These are phyloP conservation scores for Clavispora carvajalis DNA, from an alignment of 805 yeast species.

Conservation along the genomic window DNA sequence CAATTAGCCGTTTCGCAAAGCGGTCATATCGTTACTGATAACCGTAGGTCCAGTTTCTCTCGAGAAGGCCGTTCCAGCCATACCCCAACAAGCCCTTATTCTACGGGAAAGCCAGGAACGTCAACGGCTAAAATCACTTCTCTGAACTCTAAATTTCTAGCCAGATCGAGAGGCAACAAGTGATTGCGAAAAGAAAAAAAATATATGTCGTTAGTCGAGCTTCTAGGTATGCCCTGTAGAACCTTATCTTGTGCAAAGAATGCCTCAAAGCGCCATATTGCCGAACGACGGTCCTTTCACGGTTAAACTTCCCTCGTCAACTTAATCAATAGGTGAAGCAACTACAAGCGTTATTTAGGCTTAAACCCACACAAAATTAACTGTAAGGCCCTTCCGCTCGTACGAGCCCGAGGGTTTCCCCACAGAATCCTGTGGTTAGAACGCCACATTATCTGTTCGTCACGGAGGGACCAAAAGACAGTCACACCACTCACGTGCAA, in stretches of 20 bases:
- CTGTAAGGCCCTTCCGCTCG: too few relatives aligned
- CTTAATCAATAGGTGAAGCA: too few relatives aligned
- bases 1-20: conserved; percentile 37
- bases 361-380: too few relatives aligned
- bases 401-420: neutral
- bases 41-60: conserved; percentile 34
- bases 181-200: conserved; percentile 5
- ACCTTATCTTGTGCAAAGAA: too few relatives aligned
- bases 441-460: neutral
- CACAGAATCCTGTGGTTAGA: neutral
- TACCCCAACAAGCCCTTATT: conserved; percentile 1
- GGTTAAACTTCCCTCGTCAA: too few relatives aligned
- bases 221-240: too few relatives aligned
- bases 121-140: conserved; percentile 39
- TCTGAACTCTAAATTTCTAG: conserved; percentile 56
- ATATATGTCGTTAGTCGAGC: too few relatives aligned
- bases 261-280: too few relatives aligned
- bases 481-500: conserved; percentile 6
- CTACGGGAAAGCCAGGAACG: conserved; percentile 2
- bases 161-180: conserved; percentile 48
- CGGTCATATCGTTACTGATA: conserved; percentile 18
- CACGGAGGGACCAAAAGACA: neutral
- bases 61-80: conserved; percentile 16
- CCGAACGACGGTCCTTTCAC: too few relatives aligned
- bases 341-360: too few relatives aligned